Conservation (phyloP, 345 rosid species). For the Acer negundo region DNA sequence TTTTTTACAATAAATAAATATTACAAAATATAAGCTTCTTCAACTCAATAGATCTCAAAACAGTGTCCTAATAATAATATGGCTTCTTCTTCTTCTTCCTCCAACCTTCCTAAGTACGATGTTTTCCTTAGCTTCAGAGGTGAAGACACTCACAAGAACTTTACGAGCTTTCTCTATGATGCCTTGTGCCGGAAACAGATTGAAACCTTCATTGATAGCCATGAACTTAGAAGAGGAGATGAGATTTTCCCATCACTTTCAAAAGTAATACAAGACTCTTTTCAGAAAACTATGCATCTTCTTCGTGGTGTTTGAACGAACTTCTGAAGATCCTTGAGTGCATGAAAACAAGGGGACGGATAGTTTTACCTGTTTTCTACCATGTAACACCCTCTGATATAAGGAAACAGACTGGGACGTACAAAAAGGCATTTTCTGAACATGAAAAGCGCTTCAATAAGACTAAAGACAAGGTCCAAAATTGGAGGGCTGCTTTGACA, state of each 20-base stretch:
- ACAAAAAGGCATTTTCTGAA: not conserved
- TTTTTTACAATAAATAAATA: too few species aligned
- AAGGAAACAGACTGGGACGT: not conserved
- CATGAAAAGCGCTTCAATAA: not conserved
- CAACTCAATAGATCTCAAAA: too few species aligned
- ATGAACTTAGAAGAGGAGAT: not conserved
- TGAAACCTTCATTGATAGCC: not conserved
- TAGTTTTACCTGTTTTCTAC: not conserved
- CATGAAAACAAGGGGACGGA: not conserved
- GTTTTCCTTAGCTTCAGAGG: not conserved
- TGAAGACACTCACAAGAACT: too few species aligned
- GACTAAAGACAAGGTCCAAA: not conserved
- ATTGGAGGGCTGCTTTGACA: not conserved
- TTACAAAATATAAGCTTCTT: too few species aligned
- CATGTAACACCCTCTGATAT: not conserved
- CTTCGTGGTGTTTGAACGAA: slow-evolving; percentile 10
- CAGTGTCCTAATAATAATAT: too few species aligned
- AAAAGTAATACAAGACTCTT: not conserved
- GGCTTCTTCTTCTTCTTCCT: not conserved
- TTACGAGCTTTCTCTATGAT: not conserved
- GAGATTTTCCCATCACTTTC: not conserved
- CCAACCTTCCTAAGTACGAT: not conserved
- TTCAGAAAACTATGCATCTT: not conserved
- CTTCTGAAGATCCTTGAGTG: not conserved
- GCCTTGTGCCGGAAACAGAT: not conserved